phyloP scores from a whole-genome alignment of 495 filamentous ascomycete species.

The Lichina pygmaea region DNA sequence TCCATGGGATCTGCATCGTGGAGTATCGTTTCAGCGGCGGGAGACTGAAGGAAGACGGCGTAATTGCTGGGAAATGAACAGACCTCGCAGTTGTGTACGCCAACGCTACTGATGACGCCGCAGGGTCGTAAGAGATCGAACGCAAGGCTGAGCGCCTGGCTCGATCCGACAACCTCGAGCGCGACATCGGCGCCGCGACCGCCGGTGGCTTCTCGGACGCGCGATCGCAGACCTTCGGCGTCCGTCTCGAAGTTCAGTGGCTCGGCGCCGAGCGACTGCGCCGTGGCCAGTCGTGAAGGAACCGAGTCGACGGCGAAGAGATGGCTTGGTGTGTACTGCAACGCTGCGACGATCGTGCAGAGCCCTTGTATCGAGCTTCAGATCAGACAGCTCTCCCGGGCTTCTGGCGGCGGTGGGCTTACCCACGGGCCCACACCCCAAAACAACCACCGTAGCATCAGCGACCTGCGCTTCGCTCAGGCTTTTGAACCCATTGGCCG shows the following conservation, averaged over 20 bases:
- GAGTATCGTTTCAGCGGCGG: neutral
- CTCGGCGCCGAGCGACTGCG: constrained; percentile 55
- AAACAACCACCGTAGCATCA: constrained; percentile 49
- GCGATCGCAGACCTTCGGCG: constrained; percentile 33
- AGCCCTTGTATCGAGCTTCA: constrained; percentile 21
- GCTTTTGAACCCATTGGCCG: constrained; percentile 51
- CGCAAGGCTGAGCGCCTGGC: constrained; percentile 52
- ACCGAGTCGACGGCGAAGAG: constrained; percentile 72
- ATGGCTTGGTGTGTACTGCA: constrained; percentile 55
- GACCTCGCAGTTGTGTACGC: constrained; percentile 77
- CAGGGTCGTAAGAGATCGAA: constrained; percentile 75
- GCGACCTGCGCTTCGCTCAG: constrained; percentile 31
- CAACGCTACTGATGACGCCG: constrained; percentile 67
- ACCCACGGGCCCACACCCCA: constrained; percentile 44
- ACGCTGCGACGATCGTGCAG: constrained; percentile 62
- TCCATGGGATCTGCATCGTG: constrained; percentile 40
- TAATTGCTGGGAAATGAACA: constrained; percentile 2
- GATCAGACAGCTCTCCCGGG: too few relatives aligned
- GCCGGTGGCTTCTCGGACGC: constrained; percentile 51
- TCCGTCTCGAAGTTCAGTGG: constrained; percentile 58
- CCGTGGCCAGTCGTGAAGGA: constrained; percentile 48
- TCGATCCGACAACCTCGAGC: constrained; percentile 76
- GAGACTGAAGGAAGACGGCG: neutral
- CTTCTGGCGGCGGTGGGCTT: neutral
- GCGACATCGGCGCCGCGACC: constrained; percentile 76